Base-by-base conservation (phyloP, 208 protist species). In the Tritrichomonas musculus region DNA sequence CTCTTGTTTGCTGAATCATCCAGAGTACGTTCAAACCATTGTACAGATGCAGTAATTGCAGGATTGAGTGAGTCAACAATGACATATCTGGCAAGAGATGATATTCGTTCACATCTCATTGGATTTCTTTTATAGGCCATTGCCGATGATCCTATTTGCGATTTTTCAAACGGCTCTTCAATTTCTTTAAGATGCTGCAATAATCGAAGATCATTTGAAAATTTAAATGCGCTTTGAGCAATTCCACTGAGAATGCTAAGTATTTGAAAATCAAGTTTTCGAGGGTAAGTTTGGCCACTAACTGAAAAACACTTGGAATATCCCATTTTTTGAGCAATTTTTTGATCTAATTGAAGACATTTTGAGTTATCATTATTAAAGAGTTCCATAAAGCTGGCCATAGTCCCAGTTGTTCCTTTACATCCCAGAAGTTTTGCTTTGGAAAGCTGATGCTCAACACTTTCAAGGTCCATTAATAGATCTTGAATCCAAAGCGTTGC, bases 91-190 rank as follows among this genome's bases (percentile, higher is more conserved):
- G 93, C 80, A 33, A 97, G 82, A 20, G 93, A 94, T 66, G 95
- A 96, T 73, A 96, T 93, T 39, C 95, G 93, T 73, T 96, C 96
- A 92, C 93, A 96, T 73, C 96, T 94, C 96, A 97, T 96, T 55
- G 95, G 96, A 93, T 96, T 96, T 57, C 96, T 93, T 92, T 97
- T 97, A 92, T 97, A 97, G 27, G 96, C 95, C 96, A 97, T 97
- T 49, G 96, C 96, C 50, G 88, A 95, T 44, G 94, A 96, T 33
- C 96, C 96, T 72, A 97, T 94, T 92, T 97, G 96, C 65, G 95
- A 93, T n/a, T 93, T 92, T 41, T 93, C 93, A 77, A 94, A 94
- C 8, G 92, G 93, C 41, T 94, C 93, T 82, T 97, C 96, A 49
- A 97, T 93, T 93, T 97, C 95, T 66, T 96, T 95, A 30, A 96